A percentile compares a stretch with the other conserved stretches of the same genome.
These are phyloP conservation scores for Trebouxia sp. DNA, from an alignment of 139 green algal genomes.

Conservation along the genomic window DNA sequence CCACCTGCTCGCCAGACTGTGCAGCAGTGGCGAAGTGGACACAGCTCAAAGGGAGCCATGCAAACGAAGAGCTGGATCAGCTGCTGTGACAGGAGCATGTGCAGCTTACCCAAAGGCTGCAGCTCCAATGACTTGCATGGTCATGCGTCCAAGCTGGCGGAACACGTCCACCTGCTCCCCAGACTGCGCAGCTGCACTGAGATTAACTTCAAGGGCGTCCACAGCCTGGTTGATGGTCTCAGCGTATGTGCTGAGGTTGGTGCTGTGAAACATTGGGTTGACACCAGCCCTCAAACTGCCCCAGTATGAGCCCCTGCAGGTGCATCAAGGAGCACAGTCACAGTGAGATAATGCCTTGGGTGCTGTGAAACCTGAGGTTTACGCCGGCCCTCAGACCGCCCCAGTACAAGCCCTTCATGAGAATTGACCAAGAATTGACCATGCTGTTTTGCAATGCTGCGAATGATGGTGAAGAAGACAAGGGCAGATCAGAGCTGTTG, in stretches of 20 bases:
- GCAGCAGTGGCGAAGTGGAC: background rate
- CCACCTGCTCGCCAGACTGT: too few species aligned
- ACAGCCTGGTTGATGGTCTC: constrained; percentile 27
- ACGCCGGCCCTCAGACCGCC: background rate
- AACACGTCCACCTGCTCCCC: constrained; percentile 19
- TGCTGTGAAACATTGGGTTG: constrained; percentile 19
- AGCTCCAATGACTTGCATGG: constrained; percentile 28
- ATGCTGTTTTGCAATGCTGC: background rate
- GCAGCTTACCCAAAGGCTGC: constrained; percentile 24
- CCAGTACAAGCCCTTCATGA: constrained; percentile 1
- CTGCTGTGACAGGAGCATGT: background rate
- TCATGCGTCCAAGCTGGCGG: background rate
- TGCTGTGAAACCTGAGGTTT: constrained; percentile 18
- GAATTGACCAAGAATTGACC: background rate
- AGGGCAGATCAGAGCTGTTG: background rate
- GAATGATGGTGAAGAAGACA: background rate
- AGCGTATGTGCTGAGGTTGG: background rate
- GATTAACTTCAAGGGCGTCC: constrained; percentile 10
- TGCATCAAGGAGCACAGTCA: too few species aligned
- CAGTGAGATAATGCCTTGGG: too few species aligned
- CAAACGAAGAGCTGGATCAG: background rate
- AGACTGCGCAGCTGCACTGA: background rate
- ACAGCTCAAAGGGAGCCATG: background rate
- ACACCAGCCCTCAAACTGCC: background rate
- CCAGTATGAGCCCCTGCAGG: constrained; percentile 13